Evolutionary conservation across 2,329 filamentous ascomycete genomes (phyloP).

Genomic region (Ceratocystis ficicola): DNA sequence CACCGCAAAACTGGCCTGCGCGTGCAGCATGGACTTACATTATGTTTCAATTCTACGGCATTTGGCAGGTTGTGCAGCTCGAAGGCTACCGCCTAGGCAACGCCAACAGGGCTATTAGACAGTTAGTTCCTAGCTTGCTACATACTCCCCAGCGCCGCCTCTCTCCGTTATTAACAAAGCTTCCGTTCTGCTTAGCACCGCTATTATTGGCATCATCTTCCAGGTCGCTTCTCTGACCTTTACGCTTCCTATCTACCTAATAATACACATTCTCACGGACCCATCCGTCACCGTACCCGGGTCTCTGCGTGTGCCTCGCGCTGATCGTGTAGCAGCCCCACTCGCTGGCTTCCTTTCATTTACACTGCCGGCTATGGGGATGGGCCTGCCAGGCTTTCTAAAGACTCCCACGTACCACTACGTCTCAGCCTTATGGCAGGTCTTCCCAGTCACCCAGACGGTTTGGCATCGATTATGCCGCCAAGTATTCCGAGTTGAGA

Average conservation of each 20-base stretch:
- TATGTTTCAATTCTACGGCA: slow-evolving; percentile 17
- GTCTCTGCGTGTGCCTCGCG: not conserved
- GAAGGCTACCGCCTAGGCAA: slow-evolving; percentile 17
- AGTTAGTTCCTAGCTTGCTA: not conserved
- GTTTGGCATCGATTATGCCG: not conserved
- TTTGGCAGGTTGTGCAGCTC: slow-evolving; percentile 12
- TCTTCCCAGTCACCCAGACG: slow-evolving; percentile 12
- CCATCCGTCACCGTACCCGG: not conserved
- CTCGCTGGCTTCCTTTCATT: slow-evolving; percentile 11
- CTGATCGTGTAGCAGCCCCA: not conserved
- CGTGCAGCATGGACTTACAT: not conserved
- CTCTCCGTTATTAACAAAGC: not conserved
- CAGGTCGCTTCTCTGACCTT: slow-evolving; percentile 11
- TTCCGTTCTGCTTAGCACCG: not conserved
- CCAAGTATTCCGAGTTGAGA: not conserved
- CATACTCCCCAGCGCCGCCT: not conserved
- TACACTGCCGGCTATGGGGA: slow-evolving; percentile 1
- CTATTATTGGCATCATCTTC: slow-evolving; percentile 15
- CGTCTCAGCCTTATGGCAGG: slow-evolving; percentile 16
- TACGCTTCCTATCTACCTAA: slow-evolving; percentile 14
- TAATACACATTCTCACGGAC: slow-evolving; percentile 10
- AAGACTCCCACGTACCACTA: slow-evolving; percentile 6
- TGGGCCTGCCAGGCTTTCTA: slow-evolving; percentile 2
- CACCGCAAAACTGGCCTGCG: not conserved
- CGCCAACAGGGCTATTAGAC: not conserved